Evolutionary conservation across 106 monocot genomes (phyloP), one percentile per base, ranked within the genome.

Genomic region (Cymbidium sinense): DNA sequence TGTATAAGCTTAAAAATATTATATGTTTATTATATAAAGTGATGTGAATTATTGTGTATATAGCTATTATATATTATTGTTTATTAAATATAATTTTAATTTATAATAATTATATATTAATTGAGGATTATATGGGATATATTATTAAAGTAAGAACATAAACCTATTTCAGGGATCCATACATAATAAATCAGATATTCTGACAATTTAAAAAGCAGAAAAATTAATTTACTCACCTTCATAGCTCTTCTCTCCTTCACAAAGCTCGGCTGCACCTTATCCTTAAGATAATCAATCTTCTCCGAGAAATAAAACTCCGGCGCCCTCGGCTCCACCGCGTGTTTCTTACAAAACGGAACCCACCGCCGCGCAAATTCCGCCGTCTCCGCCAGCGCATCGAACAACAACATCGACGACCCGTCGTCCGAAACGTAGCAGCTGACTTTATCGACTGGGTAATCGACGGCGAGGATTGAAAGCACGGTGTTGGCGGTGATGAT

Each of bases 401-500:
- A 96, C 7, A 91, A 78, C 43, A 96, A 76, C 96, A 96, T 96
- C 4, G 96, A 96, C 8, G 96, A 91, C 31, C 93, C 96, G 21
- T 96, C 96, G 73, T 96, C 96, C 0, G 96, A 96, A 0, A 96
- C 93, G 72, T 96, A 96, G 86, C 96, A 96, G 62, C 91, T 91
- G 21, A 93, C 86, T 86, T 85, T 91, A 33, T 85, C 87, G 11
- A 91, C 86, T n/a, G 96, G 96, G 82, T 96, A 96, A 55, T 96
- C 96, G 15, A 91, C 89, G 23, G 96, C 29, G 28, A 96, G 85
- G 80, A 96, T 89, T 12, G 96, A 96, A 9, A 96, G 89, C 19
- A 96, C 93, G 27, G 96, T 96, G 86, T 96, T 96, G 41, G 96
- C 93, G 17, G 96, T 96, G 81, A 96, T 86, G 77, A 96, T 93